phyloP scores from a whole-genome alignment of 2,329 filamentous ascomycete genomes.

The Talaromyces piceae region DNA sequence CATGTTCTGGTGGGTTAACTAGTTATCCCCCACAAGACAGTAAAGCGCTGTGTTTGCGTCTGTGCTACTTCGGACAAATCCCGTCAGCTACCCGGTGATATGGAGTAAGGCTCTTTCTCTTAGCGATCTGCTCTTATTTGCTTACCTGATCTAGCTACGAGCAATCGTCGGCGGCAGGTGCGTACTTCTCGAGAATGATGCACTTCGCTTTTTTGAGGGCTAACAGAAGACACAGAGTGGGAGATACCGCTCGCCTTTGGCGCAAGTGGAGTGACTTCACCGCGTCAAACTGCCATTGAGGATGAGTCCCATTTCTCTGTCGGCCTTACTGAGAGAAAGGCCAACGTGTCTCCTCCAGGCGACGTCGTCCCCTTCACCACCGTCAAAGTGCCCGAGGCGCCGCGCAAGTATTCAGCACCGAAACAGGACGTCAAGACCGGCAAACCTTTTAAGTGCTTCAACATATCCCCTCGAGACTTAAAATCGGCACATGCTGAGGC shows the following conservation, averaged over 20 bases:
- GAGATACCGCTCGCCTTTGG: neutral
- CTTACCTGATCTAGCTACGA: neutral
- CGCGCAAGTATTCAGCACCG: neutral
- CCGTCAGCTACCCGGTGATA: neutral
- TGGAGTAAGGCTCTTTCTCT: neutral
- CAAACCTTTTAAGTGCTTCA: neutral
- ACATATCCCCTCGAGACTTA: neutral
- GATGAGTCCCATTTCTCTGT: neutral
- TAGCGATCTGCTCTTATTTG: neutral
- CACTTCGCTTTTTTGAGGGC: neutral
- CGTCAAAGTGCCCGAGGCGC: neutral
- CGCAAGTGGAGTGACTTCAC: neutral
- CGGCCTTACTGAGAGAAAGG: constrained; percentile 9
- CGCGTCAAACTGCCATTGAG: neutral
- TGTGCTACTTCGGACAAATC: neutral
- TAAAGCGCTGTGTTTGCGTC: no score
- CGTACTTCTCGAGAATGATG: neutral
- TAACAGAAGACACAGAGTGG: neutral
- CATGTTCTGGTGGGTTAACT: no score
- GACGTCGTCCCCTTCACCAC: neutral
- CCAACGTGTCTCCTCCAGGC: neutral
- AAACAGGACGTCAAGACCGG: neutral
- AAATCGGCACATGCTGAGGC: neutral
- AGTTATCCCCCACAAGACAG: no score
- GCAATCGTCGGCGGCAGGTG: neutral